Evolutionary conservation across 352 stramenopile genomes (phyloP).

Genomic region (Hyaloperonospora arabidopsidis): DNA sequence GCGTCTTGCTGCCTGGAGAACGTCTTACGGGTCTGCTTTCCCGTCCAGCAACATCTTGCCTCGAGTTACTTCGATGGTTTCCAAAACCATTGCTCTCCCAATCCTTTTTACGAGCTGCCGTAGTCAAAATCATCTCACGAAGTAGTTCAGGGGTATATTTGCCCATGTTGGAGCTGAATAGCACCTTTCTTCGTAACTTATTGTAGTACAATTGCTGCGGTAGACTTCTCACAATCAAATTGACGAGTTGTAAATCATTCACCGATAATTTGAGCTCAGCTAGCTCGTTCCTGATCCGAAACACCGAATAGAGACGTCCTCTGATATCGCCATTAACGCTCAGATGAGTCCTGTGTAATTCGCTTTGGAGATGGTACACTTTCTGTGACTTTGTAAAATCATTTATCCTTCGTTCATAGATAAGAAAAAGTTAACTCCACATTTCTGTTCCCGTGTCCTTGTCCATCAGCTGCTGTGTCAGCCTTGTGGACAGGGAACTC

Average conservation of each 20-base stretch:
- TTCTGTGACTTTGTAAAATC: slow-evolving; percentile 7
- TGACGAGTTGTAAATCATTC: slow-evolving; percentile 9
- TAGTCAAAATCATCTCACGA: no score
- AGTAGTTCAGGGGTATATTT: no score
- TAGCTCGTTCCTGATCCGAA: slow-evolving; percentile 7
- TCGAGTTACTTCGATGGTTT: no score
- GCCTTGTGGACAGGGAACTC: no score
- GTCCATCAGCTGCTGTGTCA: slow-evolving; percentile 8
- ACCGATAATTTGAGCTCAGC: neutral
- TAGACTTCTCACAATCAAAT: slow-evolving; percentile 5
- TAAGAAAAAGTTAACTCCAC: neutral
- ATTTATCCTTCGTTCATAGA: slow-evolving; percentile 4
- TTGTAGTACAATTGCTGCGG: slow-evolving; percentile 2
- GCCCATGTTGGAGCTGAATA: no score
- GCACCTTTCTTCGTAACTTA: slow-evolving; percentile 1
- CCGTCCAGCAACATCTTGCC: no score
- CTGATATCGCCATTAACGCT: neutral
- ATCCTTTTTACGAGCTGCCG: no score
- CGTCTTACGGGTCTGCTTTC: no score
- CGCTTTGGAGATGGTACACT: slow-evolving; percentile 1
- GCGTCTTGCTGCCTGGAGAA: no score
- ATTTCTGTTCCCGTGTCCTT: slow-evolving; percentile 1
- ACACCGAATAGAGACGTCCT: neutral
- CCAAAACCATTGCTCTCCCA: no score
- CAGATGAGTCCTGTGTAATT: no score